These are phyloP conservation scores for Auricularia auricula-judae DNA, from an alignment of 768 basidiomycete genomes.

Conservation along the genomic window DNA sequence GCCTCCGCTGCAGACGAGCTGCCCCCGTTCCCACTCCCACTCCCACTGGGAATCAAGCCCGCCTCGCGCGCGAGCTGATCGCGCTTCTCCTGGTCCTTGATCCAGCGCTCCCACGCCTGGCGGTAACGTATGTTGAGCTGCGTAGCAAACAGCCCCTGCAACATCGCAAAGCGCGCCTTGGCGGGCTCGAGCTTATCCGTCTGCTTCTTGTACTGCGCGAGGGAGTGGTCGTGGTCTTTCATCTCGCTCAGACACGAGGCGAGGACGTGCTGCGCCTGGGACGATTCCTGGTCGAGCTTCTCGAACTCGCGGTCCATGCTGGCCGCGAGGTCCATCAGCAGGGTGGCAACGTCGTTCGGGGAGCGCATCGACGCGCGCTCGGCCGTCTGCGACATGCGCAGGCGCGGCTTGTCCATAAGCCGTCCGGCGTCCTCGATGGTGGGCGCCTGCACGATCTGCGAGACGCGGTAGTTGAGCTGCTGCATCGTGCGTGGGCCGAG, in stretches of 20 bases:
- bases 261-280: constrained; percentile 79
- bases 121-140: constrained; percentile 80
- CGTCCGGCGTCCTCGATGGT: constrained; percentile 28
- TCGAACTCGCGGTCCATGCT: constrained; percentile 87
- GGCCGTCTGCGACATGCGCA: constrained; percentile 78
- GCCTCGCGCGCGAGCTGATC: constrained; percentile 59
- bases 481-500: constrained; percentile 50
- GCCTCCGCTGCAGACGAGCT: constrained; percentile 1
- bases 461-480: constrained; percentile 64
- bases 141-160: constrained; percentile 53
- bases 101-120: constrained; percentile 89
- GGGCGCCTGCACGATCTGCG: constrained; percentile 47
- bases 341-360: constrained; percentile 71
- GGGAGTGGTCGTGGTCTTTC: constrained; percentile 68
- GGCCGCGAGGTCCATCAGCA: constrained; percentile 80
- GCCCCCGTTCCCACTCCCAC: constrained; percentile 19
- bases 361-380: constrained; percentile 80
- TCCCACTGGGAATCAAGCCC: constrained; percentile 40
- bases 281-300: constrained; percentile 84
- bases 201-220: constrained; percentile 56
- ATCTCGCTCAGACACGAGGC: constrained; percentile 85
- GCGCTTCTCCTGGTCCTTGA: constrained; percentile 70
- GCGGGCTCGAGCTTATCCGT: constrained; percentile 55
- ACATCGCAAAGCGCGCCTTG: constrained; percentile 42
- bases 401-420: constrained; percentile 34